Percentiles rank a stretch among this genome's conserved stretches.
phyloP scores from a whole-genome alignment of 2,329 filamentous ascomycete species.

The Cercospora sojina region DNA sequence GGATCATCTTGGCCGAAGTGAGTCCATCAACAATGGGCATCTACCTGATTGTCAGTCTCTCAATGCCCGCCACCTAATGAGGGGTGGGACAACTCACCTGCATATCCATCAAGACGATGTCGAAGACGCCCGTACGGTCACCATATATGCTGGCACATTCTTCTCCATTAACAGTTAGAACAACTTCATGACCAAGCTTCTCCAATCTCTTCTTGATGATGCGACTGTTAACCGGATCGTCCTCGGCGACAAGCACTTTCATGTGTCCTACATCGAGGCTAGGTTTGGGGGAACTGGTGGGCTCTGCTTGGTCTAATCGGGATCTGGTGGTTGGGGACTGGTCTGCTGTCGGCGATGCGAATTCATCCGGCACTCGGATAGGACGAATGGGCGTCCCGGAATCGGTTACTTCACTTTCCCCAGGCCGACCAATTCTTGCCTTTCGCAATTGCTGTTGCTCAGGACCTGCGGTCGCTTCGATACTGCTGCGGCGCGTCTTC shows the following conservation, averaged over 20 bases:
- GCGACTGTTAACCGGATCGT: conserved; percentile 83
- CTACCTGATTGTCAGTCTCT: conserved; percentile 46
- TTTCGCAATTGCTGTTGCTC: conserved; percentile 35
- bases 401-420: conserved; percentile 42
- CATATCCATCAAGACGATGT: conserved; percentile 89
- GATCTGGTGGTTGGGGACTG: conserved; percentile 3
- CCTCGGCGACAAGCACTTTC: conserved; percentile 76
- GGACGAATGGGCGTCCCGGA: conserved; percentile 47
- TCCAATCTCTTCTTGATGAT: conserved; percentile 78
- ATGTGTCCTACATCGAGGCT: conserved; percentile 46
- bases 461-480: conserved; percentile 21
- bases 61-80: not conserved
- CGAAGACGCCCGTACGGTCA: conserved; percentile 63
- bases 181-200: conserved; percentile 69
- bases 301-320: not conserved
- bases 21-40: conserved; percentile 92
- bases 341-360: conserved; percentile 12
- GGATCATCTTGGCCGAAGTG: conserved; percentile 78
- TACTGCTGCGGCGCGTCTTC: conserved; percentile 25
- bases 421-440: conserved; percentile 48
- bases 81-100: conserved; percentile 58
- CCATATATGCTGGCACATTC: conserved; percentile 73
- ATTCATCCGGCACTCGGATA: conserved; percentile 50
- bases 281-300: not conserved
- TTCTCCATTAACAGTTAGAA: conserved; percentile 76